phyloP scores from a whole-genome alignment of 148 eudicot species.

The Limonium bicolor region DNA sequence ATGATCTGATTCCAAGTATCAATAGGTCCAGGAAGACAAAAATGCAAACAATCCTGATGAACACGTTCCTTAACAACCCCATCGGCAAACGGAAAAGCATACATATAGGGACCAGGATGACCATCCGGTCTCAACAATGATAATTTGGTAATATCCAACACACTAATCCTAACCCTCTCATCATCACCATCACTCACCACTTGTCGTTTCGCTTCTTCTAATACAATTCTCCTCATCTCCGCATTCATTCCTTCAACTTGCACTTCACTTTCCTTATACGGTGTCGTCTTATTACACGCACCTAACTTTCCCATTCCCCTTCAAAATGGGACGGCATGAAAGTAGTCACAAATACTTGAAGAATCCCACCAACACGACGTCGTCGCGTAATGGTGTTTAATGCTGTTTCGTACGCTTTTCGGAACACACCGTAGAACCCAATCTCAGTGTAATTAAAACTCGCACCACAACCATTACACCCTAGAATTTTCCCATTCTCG shows the following conservation, averaged over 20 bases:
- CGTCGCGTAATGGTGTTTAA: conserved; percentile 35
- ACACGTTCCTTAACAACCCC: conserved; percentile 55
- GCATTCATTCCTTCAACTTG: conserved; percentile 49
- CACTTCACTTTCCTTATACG: conserved; percentile 40
- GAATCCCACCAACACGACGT: conserved; percentile 8
- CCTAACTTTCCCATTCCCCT: conserved; percentile 86
- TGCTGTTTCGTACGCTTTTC: conserved; percentile 56
- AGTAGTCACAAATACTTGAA: conserved; percentile 56
- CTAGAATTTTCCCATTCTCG: conserved; percentile 32
- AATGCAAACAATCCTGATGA: conserved; percentile 86
- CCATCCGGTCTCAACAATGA: conserved; percentile 79
- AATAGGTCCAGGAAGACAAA: conserved; percentile 85
- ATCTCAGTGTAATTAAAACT: conserved; percentile 44
- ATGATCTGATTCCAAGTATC: conserved; percentile 92
- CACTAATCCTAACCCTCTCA: conserved; percentile 28
- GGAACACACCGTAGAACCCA: conserved; percentile 56
- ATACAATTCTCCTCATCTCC: conserved; percentile 48
- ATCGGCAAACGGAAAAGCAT: conserved; percentile 59
- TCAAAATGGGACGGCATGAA: conserved; percentile 87
- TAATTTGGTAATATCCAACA: conserved; percentile 62
- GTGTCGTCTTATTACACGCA: conserved; percentile 65
- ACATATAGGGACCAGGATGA: conserved; percentile 86
- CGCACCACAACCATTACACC: conserved; percentile 46
- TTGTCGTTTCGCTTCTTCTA: conserved; percentile 35
- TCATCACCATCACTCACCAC: conserved; percentile 3